Evolutionary conservation across 148 eudicot genomes (phyloP).

Genomic region (Spergularia bocconei): DNA sequence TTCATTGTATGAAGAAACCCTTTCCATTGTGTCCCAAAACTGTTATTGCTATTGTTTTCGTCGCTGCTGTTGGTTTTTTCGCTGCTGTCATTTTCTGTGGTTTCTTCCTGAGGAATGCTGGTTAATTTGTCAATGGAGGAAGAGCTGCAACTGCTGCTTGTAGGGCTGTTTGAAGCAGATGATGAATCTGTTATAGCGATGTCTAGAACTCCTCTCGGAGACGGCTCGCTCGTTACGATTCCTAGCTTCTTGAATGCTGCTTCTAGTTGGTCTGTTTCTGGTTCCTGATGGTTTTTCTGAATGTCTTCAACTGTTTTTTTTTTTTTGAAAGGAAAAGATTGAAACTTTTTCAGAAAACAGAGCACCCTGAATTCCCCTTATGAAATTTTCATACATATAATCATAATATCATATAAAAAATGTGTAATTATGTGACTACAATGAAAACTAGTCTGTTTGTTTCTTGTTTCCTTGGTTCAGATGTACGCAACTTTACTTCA

Average conservation of each 20-base stretch:
- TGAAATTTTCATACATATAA: too few species aligned
- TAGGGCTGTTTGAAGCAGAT: slow-evolving; percentile 43
- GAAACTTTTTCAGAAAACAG: slow-evolving; percentile 11
- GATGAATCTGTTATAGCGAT: slow-evolving; percentile 31
- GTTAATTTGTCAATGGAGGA: slow-evolving; percentile 29
- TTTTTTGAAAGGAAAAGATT: background rate
- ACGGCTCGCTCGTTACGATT: slow-evolving; percentile 31
- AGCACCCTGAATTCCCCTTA: slow-evolving; percentile 8
- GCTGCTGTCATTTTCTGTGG: background rate
- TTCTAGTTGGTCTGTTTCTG: slow-evolving; percentile 19
- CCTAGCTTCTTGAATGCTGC: slow-evolving; percentile 10
- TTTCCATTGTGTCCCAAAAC: slow-evolving; percentile 42
- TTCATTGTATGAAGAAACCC: slow-evolving; percentile 45
- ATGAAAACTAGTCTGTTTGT: background rate
- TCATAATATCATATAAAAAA: too few species aligned
- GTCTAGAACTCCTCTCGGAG: slow-evolving; percentile 83
- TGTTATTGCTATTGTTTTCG: background rate
- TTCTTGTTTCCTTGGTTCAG: too few species aligned
- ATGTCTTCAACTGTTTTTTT: slow-evolving; percentile 2
- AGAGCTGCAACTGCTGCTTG: slow-evolving; percentile 30
- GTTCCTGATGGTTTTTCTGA: slow-evolving; percentile 28
- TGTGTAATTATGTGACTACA: too few species aligned
- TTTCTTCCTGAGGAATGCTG: background rate
- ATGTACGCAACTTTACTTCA: background rate
- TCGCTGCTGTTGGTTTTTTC: background rate